Evolutionary conservation across 177 flowering plant genomes (phyloP).

Genomic region (Vitis hybrid): DNA sequence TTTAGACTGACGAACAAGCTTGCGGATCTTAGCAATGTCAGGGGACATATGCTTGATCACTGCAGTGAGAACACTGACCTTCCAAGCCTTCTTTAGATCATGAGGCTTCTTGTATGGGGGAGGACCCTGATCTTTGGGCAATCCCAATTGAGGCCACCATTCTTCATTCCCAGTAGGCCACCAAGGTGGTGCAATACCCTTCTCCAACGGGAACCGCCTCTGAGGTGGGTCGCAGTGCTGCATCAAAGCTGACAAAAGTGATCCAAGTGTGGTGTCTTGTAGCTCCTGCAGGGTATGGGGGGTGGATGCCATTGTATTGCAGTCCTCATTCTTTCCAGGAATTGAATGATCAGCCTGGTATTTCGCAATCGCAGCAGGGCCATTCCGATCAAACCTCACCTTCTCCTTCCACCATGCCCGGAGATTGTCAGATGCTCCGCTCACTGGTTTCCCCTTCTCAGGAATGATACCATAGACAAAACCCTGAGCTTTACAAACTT

Average conservation of each 20-base stretch:
- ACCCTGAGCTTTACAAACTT: slow-evolving; percentile 75
- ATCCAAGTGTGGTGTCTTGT: slow-evolving; percentile 66
- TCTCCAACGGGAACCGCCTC: slow-evolving; percentile 63
- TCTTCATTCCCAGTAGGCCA: slow-evolving; percentile 69
- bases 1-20: slow-evolving; percentile 56
- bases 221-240: slow-evolving; percentile 78
- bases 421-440: slow-evolving; percentile 73
- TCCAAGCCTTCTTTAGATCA: slow-evolving; percentile 68
- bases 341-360: slow-evolving; percentile 45
- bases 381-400: slow-evolving; percentile 67
- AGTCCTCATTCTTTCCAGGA: slow-evolving; percentile 30
- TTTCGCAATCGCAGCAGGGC: slow-evolving; percentile 69
- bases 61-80: slow-evolving; percentile 58
- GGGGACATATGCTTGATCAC: slow-evolving; percentile 75
- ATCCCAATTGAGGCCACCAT: slow-evolving; percentile 56
- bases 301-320: slow-evolving; percentile 16
- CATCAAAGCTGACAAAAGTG: slow-evolving; percentile 63
- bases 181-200: slow-evolving; percentile 73
- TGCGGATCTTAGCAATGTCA: slow-evolving; percentile 55
- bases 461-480: slow-evolving; percentile 76
- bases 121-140: slow-evolving; percentile 46
- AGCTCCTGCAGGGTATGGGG: slow-evolving; percentile 56
- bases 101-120: slow-evolving; percentile 76
- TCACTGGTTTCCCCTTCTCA: slow-evolving; percentile 77
- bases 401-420: slow-evolving; percentile 83